Conservation (phyloP, 176 grass and related monocot species). For the Triticum urartu region DNA sequence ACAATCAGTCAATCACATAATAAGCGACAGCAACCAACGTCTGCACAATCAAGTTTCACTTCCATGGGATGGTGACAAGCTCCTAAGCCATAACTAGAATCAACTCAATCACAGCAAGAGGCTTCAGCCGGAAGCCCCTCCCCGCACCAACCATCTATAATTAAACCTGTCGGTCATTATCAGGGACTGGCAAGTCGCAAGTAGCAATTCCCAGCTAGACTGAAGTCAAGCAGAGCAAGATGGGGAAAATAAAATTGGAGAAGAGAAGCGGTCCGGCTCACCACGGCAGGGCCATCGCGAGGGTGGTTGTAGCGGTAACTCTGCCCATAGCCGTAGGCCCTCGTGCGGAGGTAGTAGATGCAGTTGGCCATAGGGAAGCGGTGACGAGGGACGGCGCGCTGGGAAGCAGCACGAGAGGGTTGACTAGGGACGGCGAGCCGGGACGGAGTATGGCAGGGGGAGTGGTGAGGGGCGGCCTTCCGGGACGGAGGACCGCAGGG, state of each 20-base stretch:
- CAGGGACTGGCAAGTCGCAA: neutral
- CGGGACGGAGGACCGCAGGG: no score
- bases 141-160: no score
- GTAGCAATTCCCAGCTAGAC: neutral
- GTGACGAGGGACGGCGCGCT: no score
- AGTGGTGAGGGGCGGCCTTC: no score
- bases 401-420: no score
- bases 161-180: neutral
- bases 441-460: no score
- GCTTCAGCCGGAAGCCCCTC: no score
- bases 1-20: neutral
- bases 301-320: slow-evolving; percentile 94
- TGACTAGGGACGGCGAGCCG: no score
- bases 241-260: neutral
- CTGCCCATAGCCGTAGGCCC: slow-evolving; percentile 74
- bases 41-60: slow-evolving; percentile 17
- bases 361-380: slow-evolving; percentile 37
- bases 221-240: slow-evolving; percentile 18
- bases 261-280: slow-evolving; percentile 27
- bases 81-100: neutral
- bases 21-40: neutral
- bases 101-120: no score
- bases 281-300: slow-evolving; percentile 41
- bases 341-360: slow-evolving; percentile 77
- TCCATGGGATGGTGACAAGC: neutral